phyloP scores from a whole-genome alignment of 2,329 filamentous ascomycete genomes.

The Trichoderma sp. region DNA sequence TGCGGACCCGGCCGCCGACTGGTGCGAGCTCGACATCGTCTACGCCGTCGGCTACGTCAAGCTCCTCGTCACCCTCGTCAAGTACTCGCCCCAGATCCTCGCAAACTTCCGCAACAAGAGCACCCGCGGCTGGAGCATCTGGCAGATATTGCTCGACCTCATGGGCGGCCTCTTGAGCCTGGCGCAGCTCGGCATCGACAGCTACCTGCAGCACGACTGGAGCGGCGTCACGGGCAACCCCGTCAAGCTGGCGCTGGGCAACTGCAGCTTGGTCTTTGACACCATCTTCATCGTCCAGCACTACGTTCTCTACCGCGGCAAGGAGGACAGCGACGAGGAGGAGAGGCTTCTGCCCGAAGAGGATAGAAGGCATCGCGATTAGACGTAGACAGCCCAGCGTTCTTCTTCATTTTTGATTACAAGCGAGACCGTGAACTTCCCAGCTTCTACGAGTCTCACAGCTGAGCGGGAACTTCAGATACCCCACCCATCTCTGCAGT shows the following conservation, averaged over 20 bases:
- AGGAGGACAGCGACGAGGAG: constrained; percentile 22
- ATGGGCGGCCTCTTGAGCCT: constrained; percentile 80
- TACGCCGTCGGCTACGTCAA: constrained; percentile 85
- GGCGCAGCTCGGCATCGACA: constrained; percentile 80
- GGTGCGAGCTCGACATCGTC: constrained; percentile 65
- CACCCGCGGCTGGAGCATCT: constrained; percentile 85
- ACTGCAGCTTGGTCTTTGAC: constrained; percentile 85
- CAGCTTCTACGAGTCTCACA: neutral
- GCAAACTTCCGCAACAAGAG: constrained; percentile 83
- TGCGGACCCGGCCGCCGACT: constrained; percentile 49
- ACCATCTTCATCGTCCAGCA: constrained; percentile 85
- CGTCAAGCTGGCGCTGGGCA: constrained; percentile 83
- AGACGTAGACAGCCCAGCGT: neutral
- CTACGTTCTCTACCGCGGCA: constrained; percentile 69
- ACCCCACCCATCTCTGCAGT: neutral
- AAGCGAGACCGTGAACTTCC: neutral
- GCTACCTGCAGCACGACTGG: constrained; percentile 83
- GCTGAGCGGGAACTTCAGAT: neutral
- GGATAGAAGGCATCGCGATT: constrained; percentile 26
- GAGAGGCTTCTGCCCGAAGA: constrained; percentile 39
- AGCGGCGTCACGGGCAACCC: constrained; percentile 88
- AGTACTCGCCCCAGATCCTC: constrained; percentile 86
- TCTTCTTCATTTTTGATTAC: neutral
- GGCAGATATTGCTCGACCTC: constrained; percentile 81
- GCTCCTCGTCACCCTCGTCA: constrained; percentile 82